Conservation (phyloP, 805 yeast species). For the Metschnikowia noctiluminum region DNA sequence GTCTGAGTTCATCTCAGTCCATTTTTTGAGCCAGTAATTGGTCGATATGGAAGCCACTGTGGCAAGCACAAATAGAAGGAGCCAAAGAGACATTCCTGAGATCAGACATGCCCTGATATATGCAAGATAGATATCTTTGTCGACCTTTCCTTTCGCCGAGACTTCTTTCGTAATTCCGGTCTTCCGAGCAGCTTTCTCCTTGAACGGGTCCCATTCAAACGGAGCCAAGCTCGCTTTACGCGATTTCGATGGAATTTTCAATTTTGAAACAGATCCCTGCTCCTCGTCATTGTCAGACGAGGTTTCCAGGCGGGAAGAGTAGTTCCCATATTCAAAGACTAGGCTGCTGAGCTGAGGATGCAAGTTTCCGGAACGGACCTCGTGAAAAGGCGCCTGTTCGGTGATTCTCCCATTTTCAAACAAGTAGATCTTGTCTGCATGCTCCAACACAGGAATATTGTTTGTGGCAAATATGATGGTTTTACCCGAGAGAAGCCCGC, state of each 20-base stretch:
- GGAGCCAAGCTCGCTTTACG: constrained; percentile 16
- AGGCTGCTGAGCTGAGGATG: constrained; percentile 11
- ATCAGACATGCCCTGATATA: constrained; percentile 61
- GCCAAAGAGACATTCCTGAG: constrained; percentile 43
- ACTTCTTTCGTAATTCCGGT: constrained; percentile 24
- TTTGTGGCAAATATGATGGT: constrained; percentile 16
- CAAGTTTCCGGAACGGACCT: background rate
- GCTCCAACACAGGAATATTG: constrained; percentile 9
- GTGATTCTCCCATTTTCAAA: constrained; percentile 13
- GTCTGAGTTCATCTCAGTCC: constrained; percentile 57
- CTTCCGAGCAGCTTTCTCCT: constrained; percentile 23
- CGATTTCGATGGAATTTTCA: background rate
- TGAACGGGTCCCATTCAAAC: constrained; percentile 41
- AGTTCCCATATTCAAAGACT: constrained; percentile 3
- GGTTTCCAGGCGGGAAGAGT: background rate
- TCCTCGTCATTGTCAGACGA: background rate
- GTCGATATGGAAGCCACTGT: constrained; percentile 38
- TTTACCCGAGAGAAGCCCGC: constrained; percentile 27
- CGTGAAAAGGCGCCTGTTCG: constrained; percentile 8
- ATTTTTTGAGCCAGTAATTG: constrained; percentile 63
- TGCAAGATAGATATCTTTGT: constrained; percentile 47
- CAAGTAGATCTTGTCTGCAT: constrained; percentile 12
- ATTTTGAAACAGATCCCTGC: background rate
- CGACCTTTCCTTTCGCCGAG: constrained; percentile 59
- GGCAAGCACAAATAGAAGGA: constrained; percentile 28